Conservation (phyloP, 2,329 filamentous ascomycete species). For the Aspergillus sp. region DNA sequence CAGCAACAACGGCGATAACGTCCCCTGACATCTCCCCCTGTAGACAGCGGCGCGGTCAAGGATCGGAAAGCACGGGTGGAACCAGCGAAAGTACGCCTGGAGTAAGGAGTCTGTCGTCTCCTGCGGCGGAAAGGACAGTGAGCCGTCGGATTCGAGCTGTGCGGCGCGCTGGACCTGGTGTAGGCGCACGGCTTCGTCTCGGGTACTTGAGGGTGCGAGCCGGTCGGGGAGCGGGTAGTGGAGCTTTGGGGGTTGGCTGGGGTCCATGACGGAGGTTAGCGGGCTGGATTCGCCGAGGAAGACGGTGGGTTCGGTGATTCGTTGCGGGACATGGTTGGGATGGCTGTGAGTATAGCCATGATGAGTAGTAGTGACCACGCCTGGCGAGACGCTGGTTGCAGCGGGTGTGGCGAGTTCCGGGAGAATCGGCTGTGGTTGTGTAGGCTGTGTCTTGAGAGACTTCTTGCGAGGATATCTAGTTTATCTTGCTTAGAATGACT, state of each 20-base stretch:
- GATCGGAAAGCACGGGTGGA: conserved; percentile 62
- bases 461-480: conserved; percentile 31
- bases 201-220: conserved; percentile 19
- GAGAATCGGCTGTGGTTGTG: not conserved
- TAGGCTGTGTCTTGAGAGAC: not conserved
- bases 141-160: conserved; percentile 45
- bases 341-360: not conserved
- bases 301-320: conserved; percentile 33
- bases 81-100: conserved; percentile 60
- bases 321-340: not conserved
- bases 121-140: conserved; percentile 52
- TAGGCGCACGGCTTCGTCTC: conserved; percentile 26
- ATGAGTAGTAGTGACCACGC: not conserved
- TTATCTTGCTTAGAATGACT: not conserved
- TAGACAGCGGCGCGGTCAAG: conserved; percentile 54
- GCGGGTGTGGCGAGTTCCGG: not conserved
- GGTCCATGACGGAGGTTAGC: conserved; percentile 54
- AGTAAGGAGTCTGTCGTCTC: conserved; percentile 51
- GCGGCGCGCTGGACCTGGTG: conserved; percentile 40
- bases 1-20: conserved; percentile 55
- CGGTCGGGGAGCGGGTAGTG: conserved; percentile 42
- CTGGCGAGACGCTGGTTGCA: not conserved
- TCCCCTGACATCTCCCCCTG: conserved; percentile 44
- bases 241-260: conserved; percentile 38
- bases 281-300: conserved; percentile 56